Percentiles rank a stretch among this genome's conserved stretches.
Conservation (phyloP, 306 rosid genomes). For the Acacia melanoxylon region DNA sequence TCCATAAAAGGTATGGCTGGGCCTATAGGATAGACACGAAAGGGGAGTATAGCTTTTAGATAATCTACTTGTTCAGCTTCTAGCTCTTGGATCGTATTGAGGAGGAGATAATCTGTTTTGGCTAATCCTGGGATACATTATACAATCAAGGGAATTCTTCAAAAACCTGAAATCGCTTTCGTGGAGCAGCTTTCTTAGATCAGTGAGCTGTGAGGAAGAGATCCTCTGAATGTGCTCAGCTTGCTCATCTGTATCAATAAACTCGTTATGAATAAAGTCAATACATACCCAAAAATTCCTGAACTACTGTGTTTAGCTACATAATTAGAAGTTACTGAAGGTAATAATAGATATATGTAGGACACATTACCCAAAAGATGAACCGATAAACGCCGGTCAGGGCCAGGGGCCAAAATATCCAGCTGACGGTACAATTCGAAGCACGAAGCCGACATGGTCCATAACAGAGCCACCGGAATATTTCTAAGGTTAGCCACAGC, state of each 20-base stretch:
- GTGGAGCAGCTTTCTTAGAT: constrained; percentile 31
- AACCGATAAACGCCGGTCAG: background rate
- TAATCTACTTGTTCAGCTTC: constrained; percentile 41
- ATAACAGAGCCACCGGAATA: constrained; percentile 44
- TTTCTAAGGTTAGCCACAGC: constrained; percentile 35
- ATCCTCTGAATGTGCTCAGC: constrained; percentile 40
- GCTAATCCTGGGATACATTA: constrained; percentile 37
- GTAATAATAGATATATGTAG: background rate
- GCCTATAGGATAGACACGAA: constrained; percentile 52
- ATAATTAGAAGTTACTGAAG: background rate
- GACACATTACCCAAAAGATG: background rate
- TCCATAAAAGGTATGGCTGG: constrained; percentile 54
- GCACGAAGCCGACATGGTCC: constrained; percentile 39
- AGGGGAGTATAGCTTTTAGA: constrained; percentile 37
- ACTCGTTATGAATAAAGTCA: background rate
- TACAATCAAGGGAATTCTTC: constrained; percentile 37
- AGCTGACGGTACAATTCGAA: background rate
- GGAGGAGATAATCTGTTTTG: constrained; percentile 45
- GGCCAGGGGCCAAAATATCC: background rate
- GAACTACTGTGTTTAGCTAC: background rate
- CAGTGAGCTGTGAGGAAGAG: constrained; percentile 34
- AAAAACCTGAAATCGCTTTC: constrained; percentile 31
- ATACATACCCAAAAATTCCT: background rate
- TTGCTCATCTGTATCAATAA: constrained; percentile 26
- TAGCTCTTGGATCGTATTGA: constrained; percentile 51